A percentile compares a stretch with the other conserved stretches of the same genome.
phyloP scores from a whole-genome alignment of 108 stramenopile species.

The Bacterosira constricta region DNA sequence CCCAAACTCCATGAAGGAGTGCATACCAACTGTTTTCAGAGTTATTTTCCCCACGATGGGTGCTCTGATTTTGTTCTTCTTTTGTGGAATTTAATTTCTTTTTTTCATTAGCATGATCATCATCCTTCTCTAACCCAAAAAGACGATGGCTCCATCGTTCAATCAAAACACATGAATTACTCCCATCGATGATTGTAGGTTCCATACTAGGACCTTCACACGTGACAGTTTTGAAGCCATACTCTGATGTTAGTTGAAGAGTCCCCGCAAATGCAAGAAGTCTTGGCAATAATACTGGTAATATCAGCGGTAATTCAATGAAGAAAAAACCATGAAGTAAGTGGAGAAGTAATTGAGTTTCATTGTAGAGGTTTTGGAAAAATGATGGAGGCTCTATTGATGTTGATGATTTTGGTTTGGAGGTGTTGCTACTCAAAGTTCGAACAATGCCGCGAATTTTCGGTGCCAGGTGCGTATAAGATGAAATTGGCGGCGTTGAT shows the following conservation, averaged over 20 bases:
- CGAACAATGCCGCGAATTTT: neutral
- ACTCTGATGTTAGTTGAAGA: slow-evolving; percentile 74
- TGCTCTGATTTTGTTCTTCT: neutral
- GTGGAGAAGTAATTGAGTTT: slow-evolving; percentile 12
- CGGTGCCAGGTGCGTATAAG: too few species aligned
- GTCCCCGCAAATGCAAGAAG: slow-evolving; percentile 47
- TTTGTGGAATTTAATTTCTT: neutral
- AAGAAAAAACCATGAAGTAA: slow-evolving; percentile 11
- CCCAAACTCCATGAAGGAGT: slow-evolving; percentile 38
- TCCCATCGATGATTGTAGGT: slow-evolving; percentile 84
- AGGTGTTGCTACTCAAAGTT: neutral
- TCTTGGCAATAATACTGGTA: slow-evolving; percentile 15
- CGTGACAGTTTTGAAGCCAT: slow-evolving; percentile 71
- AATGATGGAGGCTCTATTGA: neutral
- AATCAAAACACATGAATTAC: slow-evolving; percentile 61
- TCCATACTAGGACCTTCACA: slow-evolving; percentile 94
- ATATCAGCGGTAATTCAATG: slow-evolving; percentile 8
- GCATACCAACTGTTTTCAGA: slow-evolving; percentile 5
- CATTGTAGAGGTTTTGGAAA: slow-evolving; percentile 3
- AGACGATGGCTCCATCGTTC: slow-evolving; percentile 74
- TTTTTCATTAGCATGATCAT: slow-evolving; percentile 14
- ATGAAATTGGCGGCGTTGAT: too few species aligned
- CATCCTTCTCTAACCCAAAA: slow-evolving; percentile 55
- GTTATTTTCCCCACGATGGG: neutral
- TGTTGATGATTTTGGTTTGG: slow-evolving; percentile 10